phyloP scores from a whole-genome alignment of 805 yeast species.

The Clavispora carvajalis region DNA sequence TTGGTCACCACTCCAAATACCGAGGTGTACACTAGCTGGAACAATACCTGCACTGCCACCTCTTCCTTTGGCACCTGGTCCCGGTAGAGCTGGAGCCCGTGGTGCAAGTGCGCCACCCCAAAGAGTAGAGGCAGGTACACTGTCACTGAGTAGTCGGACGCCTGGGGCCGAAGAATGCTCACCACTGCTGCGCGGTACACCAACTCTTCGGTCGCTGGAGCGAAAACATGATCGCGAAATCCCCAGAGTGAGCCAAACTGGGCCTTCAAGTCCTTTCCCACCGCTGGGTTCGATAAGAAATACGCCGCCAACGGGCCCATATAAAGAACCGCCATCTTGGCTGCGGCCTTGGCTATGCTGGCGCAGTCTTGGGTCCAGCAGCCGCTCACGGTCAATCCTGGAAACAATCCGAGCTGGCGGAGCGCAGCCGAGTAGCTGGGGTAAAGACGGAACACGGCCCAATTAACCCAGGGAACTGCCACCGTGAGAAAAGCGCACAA shows the following conservation, averaged over 20 bases:
- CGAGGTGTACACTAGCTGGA: conserved; percentile 63
- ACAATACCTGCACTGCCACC: conserved; percentile 32
- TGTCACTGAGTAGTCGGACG: conserved; percentile 2
- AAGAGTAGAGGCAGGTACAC: conserved; percentile 50
- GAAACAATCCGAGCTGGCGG: conserved; percentile 28
- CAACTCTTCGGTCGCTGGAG: conserved; percentile 77
- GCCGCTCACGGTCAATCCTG: conserved; percentile 21
- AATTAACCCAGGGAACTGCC: conserved; percentile 22
- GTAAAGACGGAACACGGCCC: conserved; percentile 6
- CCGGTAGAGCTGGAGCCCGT: conserved; percentile 47
- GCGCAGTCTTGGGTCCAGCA: conserved; percentile 8
- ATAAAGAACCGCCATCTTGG: conserved; percentile 14
- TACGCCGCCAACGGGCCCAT: conserved; percentile 17
- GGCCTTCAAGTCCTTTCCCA: conserved; percentile 14
- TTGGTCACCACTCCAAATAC: conserved; percentile 68
- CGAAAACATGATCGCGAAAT: conserved; percentile 55
- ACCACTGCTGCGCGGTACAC: conserved; percentile 52
- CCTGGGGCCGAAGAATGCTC: conserved; percentile 17
- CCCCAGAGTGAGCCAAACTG: conserved; percentile 32
- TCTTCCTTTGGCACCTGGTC: conserved; percentile 17
- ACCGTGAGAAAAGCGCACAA: conserved; percentile 27
- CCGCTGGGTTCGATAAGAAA: conserved; percentile 3
- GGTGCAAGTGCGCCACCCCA: conserved; percentile 78
- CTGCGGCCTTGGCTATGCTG: conserved; percentile 9
- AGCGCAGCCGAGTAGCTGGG: conserved; percentile 6